Conservation (phyloP, 768 basidiomycete genomes). For the Jaapia argillacea region DNA sequence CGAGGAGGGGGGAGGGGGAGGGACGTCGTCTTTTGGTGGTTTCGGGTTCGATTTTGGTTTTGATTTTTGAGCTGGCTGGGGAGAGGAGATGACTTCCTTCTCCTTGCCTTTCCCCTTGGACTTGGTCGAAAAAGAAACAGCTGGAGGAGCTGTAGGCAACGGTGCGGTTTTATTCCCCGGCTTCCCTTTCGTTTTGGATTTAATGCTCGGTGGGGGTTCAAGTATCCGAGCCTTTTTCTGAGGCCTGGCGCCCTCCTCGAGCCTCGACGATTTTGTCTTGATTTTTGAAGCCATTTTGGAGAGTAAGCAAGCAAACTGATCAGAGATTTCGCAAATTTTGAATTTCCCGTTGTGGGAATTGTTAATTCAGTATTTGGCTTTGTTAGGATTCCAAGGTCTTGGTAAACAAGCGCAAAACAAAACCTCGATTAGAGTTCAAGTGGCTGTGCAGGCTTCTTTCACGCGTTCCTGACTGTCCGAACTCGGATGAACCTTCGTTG, state of each 20-base stretch:
- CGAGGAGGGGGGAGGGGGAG: slow-evolving; percentile 37
- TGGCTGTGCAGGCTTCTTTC: no score
- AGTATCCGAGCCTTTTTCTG: background rate
- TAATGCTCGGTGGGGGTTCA: background rate
- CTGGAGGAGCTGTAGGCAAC: background rate
- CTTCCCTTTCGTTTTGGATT: background rate
- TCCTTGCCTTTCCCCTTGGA: slow-evolving; percentile 3
- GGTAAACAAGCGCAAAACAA: no score
- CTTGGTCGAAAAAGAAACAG: background rate
- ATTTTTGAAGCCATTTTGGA: background rate
- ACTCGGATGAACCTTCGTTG: no score
- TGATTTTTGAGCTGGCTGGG: slow-evolving; percentile 7
- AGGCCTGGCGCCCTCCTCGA: background rate
- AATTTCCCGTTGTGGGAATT: no score
- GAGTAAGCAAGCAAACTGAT: background rate
- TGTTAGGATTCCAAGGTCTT: no score
- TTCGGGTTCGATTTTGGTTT: slow-evolving; percentile 18
- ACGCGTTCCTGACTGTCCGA: no score
- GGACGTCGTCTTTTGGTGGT: slow-evolving; percentile 3
- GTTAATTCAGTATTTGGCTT: no score
- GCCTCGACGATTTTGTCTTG: background rate
- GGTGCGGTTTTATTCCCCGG: no score
- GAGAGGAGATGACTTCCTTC: slow-evolving; percentile 3
- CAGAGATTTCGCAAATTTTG: background rate
- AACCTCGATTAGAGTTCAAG: no score